Conservation (phyloP, 139 green algal genomes). For the Asterochloris sp. region DNA sequence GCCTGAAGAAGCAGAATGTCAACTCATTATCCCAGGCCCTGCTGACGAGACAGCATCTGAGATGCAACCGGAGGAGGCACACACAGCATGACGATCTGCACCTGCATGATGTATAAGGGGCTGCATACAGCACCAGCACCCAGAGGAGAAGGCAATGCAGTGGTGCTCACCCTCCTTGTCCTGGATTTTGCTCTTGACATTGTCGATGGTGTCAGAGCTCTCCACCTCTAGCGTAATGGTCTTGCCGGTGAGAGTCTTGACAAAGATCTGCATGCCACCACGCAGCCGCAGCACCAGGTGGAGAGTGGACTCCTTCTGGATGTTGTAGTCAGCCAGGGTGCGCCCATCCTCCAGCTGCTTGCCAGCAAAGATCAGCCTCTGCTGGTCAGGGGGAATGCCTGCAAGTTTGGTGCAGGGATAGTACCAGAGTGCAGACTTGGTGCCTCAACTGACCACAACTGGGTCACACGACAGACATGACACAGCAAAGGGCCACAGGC, state of each 20-base stretch:
- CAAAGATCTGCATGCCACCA: conserved; percentile 68
- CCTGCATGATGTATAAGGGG: no score
- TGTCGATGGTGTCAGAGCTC: conserved; percentile 69
- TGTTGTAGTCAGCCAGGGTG: conserved; percentile 94
- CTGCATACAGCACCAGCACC: no score
- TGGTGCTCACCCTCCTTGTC: conserved; percentile 19
- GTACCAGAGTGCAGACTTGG: neutral
- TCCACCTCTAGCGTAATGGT: conserved; percentile 94
- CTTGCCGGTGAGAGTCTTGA: conserved; percentile 88
- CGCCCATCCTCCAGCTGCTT: conserved; percentile 95
- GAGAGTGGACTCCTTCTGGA: conserved; percentile 87
- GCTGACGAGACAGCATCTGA: neutral
- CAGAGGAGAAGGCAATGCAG: no score
- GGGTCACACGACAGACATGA: no score
- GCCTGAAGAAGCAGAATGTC: conserved; percentile 24
- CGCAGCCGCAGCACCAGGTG: conserved; percentile 81
- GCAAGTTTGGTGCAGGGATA: conserved; percentile 4
- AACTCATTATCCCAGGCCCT: neutral
- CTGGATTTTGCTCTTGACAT: conserved; percentile 74
- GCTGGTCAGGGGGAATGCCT: conserved; percentile 89
- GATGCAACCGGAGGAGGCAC: neutral
- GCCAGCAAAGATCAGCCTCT: conserved; percentile 93
- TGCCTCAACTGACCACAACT: neutral
- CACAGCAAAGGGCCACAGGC: no score
- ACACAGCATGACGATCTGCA: no score